Evolutionary conservation across 2,329 filamentous ascomycete genomes (phyloP).

Genomic region (Claviceps spartinae): DNA sequence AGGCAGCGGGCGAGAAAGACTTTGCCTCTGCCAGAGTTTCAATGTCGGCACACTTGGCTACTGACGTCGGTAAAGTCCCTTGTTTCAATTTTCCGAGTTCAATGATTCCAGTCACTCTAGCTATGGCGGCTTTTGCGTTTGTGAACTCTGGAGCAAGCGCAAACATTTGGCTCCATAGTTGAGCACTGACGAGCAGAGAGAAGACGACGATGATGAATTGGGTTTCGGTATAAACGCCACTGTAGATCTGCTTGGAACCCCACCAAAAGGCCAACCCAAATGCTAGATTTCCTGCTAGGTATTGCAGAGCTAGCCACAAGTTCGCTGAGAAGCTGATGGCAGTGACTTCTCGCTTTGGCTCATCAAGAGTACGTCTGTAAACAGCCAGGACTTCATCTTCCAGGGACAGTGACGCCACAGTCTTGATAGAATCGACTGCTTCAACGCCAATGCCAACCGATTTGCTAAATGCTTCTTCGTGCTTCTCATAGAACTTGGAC

Average conservation of each 20-base stretch:
- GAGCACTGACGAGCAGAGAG: slow-evolving; percentile 47
- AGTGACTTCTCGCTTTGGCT: slow-evolving; percentile 38
- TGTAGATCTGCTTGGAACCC: slow-evolving; percentile 57
- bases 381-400: slow-evolving; percentile 37
- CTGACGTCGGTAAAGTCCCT: not conserved
- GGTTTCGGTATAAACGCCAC: slow-evolving; percentile 47
- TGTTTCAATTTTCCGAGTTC: not conserved
- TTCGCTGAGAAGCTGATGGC: slow-evolving; percentile 35
- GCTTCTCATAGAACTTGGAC: slow-evolving; percentile 46
- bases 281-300: slow-evolving; percentile 50
- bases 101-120: not conserved
- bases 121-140: slow-evolving; percentile 2
- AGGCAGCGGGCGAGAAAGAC: slow-evolving; percentile 16
- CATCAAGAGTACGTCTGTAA: slow-evolving; percentile 37
- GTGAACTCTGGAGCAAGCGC: slow-evolving; percentile 44
- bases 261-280: slow-evolving; percentile 73
- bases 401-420: slow-evolving; percentile 40
- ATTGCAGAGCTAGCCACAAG: slow-evolving; percentile 46
- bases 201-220: slow-evolving; percentile 60
- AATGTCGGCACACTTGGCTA: not conserved
- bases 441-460: slow-evolving; percentile 54
- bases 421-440: slow-evolving; percentile 52
- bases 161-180: slow-evolving; percentile 44
- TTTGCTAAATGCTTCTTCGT: slow-evolving; percentile 49
- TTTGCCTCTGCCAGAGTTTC: slow-evolving; percentile 10